Conservation (phyloP, 129 eudicot species). For the Silybum marianum region DNA sequence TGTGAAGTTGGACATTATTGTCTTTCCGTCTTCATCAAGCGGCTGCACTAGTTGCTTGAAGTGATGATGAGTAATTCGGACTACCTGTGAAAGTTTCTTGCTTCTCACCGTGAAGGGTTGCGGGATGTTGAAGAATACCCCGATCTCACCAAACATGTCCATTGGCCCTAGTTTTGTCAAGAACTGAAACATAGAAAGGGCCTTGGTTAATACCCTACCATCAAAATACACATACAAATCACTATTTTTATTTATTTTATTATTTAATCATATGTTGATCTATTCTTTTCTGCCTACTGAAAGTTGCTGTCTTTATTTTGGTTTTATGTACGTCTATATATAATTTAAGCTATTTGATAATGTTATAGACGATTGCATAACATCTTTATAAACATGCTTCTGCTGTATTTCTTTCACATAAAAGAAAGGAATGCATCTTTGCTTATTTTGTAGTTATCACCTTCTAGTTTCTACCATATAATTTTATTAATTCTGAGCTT, state of each 20-base stretch:
- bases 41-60: conserved; percentile 77
- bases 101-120: conserved; percentile 90
- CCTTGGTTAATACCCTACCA: neutral
- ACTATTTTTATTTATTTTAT: neutral
- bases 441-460: neutral
- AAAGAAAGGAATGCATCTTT: neutral
- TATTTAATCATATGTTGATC: neutral
- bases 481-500: neutral
- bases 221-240: conserved; percentile 15
- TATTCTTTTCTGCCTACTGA: neutral
- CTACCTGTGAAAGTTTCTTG: conserved; percentile 82
- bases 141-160: conserved; percentile 77
- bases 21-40: conserved; percentile 55
- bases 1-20: conserved; percentile 61
- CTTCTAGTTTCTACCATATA: neutral
- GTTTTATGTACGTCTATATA: neutral
- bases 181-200: conserved; percentile 42
- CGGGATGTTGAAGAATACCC: conserved; percentile 77
- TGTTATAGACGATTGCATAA: neutral
- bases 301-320: neutral
- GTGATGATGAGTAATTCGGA: conserved; percentile 72
- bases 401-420: conserved; percentile 6
- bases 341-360: neutral
- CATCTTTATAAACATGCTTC: neutral
- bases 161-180: conserved; percentile 54